Evolutionary conservation across 352 stramenopile species (phyloP).

Genomic region (Blastocystis sp.): DNA sequence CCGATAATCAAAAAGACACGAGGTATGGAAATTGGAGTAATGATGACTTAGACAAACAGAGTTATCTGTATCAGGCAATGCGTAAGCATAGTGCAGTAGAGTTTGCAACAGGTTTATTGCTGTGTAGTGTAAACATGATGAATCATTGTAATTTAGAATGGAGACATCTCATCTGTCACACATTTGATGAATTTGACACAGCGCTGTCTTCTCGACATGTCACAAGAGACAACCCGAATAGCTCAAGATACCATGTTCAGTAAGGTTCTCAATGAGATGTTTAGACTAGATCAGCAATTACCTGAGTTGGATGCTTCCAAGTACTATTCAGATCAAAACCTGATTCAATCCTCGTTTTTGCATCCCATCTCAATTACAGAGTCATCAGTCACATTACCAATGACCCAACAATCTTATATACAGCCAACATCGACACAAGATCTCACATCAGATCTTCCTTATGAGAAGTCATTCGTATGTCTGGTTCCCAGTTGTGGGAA

Average conservation of each 20-base stretch:
- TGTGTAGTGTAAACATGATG: background rate
- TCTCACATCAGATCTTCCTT: background rate
- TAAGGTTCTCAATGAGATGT: background rate
- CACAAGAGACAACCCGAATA: background rate
- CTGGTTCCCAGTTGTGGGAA: background rate
- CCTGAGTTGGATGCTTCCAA: background rate
- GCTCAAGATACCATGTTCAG: background rate
- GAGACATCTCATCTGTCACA: background rate
- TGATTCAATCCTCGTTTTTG: background rate
- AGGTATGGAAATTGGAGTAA: background rate
- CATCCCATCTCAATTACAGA: background rate
- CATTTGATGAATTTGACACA: background rate
- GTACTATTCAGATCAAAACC: background rate
- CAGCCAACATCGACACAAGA: background rate
- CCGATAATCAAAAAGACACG: constrained; percentile 14
- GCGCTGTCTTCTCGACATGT: background rate
- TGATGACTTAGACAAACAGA: constrained; percentile 24
- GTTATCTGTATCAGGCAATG: constrained; percentile 4
- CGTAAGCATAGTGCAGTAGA: background rate
- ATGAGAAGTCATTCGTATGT: background rate
- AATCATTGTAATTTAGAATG: background rate
- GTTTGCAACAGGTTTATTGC: background rate
- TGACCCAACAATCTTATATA: background rate
- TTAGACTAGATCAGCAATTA: background rate
- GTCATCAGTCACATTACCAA: background rate